Evolutionary conservation across 2,329 filamentous ascomycete species (phyloP).

Genomic region (Cercospora sp.): DNA sequence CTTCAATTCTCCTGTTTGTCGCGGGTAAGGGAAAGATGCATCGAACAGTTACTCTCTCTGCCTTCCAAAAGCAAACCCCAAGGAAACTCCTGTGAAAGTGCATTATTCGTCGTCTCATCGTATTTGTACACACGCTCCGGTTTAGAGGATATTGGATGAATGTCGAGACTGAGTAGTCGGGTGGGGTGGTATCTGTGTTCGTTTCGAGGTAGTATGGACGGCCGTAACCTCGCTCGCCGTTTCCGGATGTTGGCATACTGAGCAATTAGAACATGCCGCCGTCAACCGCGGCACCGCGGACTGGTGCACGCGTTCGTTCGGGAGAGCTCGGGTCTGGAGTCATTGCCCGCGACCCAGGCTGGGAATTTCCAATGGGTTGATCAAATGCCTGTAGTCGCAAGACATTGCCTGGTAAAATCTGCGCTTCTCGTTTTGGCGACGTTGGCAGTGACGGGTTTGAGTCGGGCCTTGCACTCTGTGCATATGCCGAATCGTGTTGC

Average conservation of each 20-base stretch:
- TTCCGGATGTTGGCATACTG: conserved; percentile 12
- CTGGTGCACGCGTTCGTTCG: conserved; percentile 12
- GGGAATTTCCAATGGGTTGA: conserved; percentile 9
- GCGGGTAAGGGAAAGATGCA: not conserved
- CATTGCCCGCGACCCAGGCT: conserved; percentile 15
- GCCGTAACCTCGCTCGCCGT: not conserved
- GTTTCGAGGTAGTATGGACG: not conserved
- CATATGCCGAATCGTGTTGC: conserved; percentile 5
- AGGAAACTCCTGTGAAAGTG: conserved; percentile 9
- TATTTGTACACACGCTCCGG: conserved; percentile 6
- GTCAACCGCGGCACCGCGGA: conserved; percentile 18
- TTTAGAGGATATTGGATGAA: not conserved
- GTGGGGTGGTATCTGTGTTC: not conserved
- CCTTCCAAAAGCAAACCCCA: conserved; percentile 1
- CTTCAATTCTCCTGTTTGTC: not conserved
- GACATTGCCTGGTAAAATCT: conserved; percentile 25
- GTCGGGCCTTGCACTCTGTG: conserved; percentile 19
- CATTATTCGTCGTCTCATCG: conserved; percentile 12
- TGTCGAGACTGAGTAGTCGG: not conserved
- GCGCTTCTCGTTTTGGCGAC: conserved; percentile 15
- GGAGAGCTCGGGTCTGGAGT: conserved; percentile 16
- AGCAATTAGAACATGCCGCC: conserved; percentile 28
- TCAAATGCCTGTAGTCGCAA: conserved; percentile 24
- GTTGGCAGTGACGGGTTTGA: conserved; percentile 17
- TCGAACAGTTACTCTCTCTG: not conserved